Evolutionary conservation across 306 rosid genomes (phyloP), one percentile per base, ranked within the genome.

Genomic region (Arachis stenosperma): DNA sequence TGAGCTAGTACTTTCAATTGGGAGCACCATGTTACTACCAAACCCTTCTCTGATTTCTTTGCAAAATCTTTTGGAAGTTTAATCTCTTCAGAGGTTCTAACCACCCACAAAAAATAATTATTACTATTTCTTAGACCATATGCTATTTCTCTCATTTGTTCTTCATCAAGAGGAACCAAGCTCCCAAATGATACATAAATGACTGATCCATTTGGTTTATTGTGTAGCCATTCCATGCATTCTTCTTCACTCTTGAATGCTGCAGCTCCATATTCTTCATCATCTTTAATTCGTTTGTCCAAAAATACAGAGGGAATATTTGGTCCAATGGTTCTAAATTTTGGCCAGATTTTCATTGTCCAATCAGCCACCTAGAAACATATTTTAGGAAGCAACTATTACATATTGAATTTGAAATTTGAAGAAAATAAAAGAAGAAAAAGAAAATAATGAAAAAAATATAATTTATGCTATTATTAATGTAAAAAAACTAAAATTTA

Each of bases 241-340:
- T 75, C 68, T 6, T 75, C 68, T 4, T 79, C 86, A 54, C 7
- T 76, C 53, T 76, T 64, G 53, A 73, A 82, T 30, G 71, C 17
- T 27, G 56, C 22, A 12, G 67, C 40, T 6, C 71, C 82, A 59
- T 82, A 75, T 4, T 70, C 82, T 29, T 73, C 62, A 41, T 82
- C 84, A 48, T 74, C 54, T 69, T 82, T 76, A 5, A 41, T 37
- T 51, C 68, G 36, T 4, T 79, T 85, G 50, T 85, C 86, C 54
- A 84, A 63, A 51, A 61, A 75, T 71, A 56, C 70, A 3, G 82
- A 79, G 56, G 86, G 82, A 5, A 85, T 53, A 5, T 77, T 76
- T 14, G 89, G 89, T n/a, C 89, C 89, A 11, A 79, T 77, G 1
- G 79, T 73, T 52, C 71, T 82, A 51, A 82, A 33, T 2, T 64